These are phyloP conservation scores for Erodium chrysanthum DNA, from an alignment of 441 rosid genomes.

Conservation along the genomic window DNA sequence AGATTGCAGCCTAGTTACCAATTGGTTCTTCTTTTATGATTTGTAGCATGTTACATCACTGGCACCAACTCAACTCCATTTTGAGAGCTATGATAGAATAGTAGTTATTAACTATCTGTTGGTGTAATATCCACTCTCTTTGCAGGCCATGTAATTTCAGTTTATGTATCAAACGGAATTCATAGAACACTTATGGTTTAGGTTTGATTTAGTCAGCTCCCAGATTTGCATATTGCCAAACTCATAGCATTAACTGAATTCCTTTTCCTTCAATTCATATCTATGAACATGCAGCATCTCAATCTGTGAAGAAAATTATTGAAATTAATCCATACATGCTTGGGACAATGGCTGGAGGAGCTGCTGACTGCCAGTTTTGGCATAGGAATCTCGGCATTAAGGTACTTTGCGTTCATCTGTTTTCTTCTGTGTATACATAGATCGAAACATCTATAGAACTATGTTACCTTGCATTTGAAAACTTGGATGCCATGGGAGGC, in stretches of 20 bases:
- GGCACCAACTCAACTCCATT: neutral
- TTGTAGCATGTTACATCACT: neutral
- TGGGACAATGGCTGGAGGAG: constrained; percentile 99
- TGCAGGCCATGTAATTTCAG: neutral
- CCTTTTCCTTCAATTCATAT: neutral
- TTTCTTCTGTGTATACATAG: neutral
- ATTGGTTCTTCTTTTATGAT: neutral
- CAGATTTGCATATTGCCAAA: neutral
- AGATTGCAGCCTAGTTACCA: neutral
- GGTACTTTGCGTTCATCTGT: constrained; percentile 29
- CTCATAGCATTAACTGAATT: neutral
- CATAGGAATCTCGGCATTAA: constrained; percentile 88
- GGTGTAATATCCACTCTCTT: neutral
- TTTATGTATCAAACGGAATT: neutral
- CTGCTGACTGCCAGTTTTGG: constrained; percentile 99
- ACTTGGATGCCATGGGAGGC: neutral
- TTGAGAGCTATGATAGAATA: neutral
- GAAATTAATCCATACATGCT: constrained; percentile 98
- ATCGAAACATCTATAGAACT: neutral
- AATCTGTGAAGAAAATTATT: constrained; percentile 92
- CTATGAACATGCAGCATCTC: constrained; percentile 18
- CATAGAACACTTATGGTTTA: neutral
- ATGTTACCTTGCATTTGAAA: neutral
- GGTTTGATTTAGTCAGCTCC: neutral
- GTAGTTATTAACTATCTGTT: neutral